phyloP scores from a whole-genome alignment of 2,329 filamentous ascomycete species.

The Dactylellina drechsleri region DNA sequence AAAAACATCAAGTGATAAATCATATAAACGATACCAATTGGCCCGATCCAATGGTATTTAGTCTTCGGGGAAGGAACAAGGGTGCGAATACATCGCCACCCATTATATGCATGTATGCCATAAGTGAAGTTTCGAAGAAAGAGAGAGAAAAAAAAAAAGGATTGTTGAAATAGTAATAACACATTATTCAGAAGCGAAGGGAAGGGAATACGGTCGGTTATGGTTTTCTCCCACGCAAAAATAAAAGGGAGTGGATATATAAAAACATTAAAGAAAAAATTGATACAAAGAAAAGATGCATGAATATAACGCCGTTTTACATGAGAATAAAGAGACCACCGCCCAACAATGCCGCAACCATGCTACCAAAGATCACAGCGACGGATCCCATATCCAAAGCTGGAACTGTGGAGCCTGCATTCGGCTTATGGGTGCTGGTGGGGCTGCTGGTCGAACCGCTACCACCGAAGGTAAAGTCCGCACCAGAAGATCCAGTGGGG shows the following conservation, averaged over 20 bases:
- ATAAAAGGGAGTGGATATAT: conserved; percentile 18
- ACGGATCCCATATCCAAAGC: conserved; percentile 38
- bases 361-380: conserved; percentile 36
- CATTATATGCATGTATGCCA: conserved; percentile 1
- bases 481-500: conserved; percentile 11
- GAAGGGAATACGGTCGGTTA: conserved; percentile 16
- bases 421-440: conserved; percentile 17
- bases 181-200: conserved; percentile 24
- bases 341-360: conserved; percentile 29
- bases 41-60: not conserved
- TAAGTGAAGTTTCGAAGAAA: not conserved
- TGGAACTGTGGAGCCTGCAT: conserved; percentile 23
- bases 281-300: not conserved
- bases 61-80: not conserved
- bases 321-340: conserved; percentile 32
- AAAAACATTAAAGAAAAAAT: conserved; percentile 12
- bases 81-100: not conserved
- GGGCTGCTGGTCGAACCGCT: conserved; percentile 4
- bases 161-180: conserved; percentile 33
- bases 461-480: conserved; percentile 29
- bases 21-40: no score
- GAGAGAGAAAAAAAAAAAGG: conserved; percentile 3
- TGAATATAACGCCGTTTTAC: conserved; percentile 11
- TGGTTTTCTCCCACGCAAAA: not conserved
- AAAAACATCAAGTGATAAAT: no score